These are phyloP conservation scores for Seiridium cupressi DNA, from an alignment of 2,329 filamentous ascomycete genomes.

Conservation along the genomic window DNA sequence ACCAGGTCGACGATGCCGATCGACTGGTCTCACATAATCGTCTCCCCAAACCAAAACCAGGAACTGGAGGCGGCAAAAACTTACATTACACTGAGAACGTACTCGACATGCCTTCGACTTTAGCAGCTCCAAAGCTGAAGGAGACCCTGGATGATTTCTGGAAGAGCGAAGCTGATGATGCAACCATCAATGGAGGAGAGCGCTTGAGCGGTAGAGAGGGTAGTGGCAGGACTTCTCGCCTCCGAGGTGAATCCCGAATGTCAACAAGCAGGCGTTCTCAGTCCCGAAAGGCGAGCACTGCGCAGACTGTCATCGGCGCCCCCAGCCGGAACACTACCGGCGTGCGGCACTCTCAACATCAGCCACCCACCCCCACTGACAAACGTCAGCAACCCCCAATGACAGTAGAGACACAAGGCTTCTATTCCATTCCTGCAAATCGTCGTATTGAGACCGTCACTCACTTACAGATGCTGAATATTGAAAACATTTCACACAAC, in stretches of 20 bases:
- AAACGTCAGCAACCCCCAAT: slow-evolving; percentile 35
- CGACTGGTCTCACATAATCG: slow-evolving; percentile 91
- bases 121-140: slow-evolving; percentile 30
- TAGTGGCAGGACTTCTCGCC: slow-evolving; percentile 47
- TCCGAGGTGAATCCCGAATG: slow-evolving; percentile 53
- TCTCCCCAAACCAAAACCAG: slow-evolving; percentile 57
- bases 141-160: slow-evolving; percentile 54
- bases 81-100: slow-evolving; percentile 91
- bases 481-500: slow-evolving; percentile 86
- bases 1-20: slow-evolving; percentile 83
- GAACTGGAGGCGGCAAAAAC: slow-evolving; percentile 81
- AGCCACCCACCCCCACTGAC: slow-evolving; percentile 27
- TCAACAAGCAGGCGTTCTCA: slow-evolving; percentile 48
- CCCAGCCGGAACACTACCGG: slow-evolving; percentile 49
- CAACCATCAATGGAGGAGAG: slow-evolving; percentile 40
- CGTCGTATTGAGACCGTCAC: slow-evolving; percentile 62
- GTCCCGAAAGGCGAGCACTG: slow-evolving; percentile 54
- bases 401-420: slow-evolving; percentile 31
- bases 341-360: slow-evolving; percentile 28
- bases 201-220: slow-evolving; percentile 48
- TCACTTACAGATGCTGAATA: slow-evolving; percentile 82
- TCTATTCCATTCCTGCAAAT: slow-evolving; percentile 54
- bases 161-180: slow-evolving; percentile 74
- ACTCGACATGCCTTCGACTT: slow-evolving; percentile 56
- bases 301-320: slow-evolving; percentile 29